phyloP scores from a whole-genome alignment of 176 grass and related monocot genomes.

The Typha latifolia region DNA sequence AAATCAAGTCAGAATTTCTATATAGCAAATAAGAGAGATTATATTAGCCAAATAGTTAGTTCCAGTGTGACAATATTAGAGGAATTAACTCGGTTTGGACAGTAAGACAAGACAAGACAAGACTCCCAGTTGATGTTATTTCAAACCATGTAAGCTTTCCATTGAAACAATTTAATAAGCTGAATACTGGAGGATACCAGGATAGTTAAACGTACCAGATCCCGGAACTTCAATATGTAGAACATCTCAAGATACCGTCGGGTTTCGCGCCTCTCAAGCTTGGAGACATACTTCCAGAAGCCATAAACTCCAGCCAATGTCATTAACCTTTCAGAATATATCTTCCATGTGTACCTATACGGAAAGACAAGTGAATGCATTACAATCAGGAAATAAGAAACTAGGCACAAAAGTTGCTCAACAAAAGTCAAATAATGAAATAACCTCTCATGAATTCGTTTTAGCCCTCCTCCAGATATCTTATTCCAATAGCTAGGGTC shows the following conservation, averaged over 20 bases:
- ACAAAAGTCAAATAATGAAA: conserved; percentile 5
- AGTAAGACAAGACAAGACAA: too few species aligned
- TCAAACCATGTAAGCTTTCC: too few species aligned
- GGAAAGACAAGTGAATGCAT: conserved; percentile 1
- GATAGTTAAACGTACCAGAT: conserved; percentile 44
- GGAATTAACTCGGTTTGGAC: too few species aligned
- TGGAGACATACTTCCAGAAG: conserved; percentile 92
- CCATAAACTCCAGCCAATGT: conserved; percentile 86
- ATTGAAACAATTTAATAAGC: neutral
- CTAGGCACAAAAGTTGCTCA: neutral
- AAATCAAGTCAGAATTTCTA: neutral
- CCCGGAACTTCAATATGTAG: conserved; percentile 75
- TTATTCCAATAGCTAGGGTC: conserved; percentile 47
- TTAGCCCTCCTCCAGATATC: conserved; percentile 51
- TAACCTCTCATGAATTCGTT: conserved; percentile 72
- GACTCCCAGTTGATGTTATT: too few species aligned
- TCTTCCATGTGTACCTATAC: conserved; percentile 89
- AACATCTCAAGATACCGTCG: conserved; percentile 93
- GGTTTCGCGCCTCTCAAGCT: conserved; percentile 84
- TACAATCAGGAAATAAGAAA: conserved; percentile 4
- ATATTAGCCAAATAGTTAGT: too few species aligned
- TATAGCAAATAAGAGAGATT: too few species aligned
- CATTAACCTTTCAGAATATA: conserved; percentile 94
- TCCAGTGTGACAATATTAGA: too few species aligned
- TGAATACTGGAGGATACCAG: neutral